Evolutionary conservation across 31 red algal genomes (phyloP).

Genomic region (Bonnemaisonia californica): DNA sequence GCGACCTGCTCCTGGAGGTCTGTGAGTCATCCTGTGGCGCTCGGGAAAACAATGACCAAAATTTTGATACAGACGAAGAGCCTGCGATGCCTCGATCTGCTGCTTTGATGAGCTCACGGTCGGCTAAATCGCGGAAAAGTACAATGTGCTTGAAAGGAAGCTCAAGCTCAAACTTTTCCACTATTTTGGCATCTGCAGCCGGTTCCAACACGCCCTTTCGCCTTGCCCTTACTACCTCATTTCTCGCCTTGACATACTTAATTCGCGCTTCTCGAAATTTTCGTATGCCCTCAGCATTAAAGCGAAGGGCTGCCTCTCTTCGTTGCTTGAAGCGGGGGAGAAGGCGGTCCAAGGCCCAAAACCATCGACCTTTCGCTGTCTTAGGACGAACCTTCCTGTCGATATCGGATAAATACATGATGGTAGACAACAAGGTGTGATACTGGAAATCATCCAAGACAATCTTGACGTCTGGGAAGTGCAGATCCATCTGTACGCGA

Average conservation of each 20-base stretch:
- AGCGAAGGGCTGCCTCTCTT: conserved; percentile 45
- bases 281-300: conserved; percentile 62
- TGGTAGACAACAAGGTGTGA: conserved; percentile 70
- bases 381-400: conserved; percentile 72
- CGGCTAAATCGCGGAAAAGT: conserved; percentile 30
- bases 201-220: conserved; percentile 40
- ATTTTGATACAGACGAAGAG: conserved; percentile 19
- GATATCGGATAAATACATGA: conserved; percentile 86
- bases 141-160: conserved; percentile 60
- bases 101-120: conserved; percentile 15
- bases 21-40: not conserved
- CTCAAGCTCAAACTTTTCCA: conserved; percentile 36
- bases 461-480: conserved; percentile 77
- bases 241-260: conserved; percentile 59
- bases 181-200: conserved; percentile 28
- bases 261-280: conserved; percentile 54
- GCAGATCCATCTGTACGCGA: conserved; percentile 70
- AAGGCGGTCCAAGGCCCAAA: conserved; percentile 80
- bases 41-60: conserved; percentile 77
- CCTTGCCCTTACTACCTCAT: conserved; percentile 45
- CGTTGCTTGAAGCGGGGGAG: conserved; percentile 75
- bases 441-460: conserved; percentile 87
- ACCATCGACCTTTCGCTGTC: conserved; percentile 69
- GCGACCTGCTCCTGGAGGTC: not conserved
- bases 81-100: not conserved